Evolutionary conservation across 163 green algal genomes (phyloP).

Genomic region (Prototheca wickerhamii): DNA sequence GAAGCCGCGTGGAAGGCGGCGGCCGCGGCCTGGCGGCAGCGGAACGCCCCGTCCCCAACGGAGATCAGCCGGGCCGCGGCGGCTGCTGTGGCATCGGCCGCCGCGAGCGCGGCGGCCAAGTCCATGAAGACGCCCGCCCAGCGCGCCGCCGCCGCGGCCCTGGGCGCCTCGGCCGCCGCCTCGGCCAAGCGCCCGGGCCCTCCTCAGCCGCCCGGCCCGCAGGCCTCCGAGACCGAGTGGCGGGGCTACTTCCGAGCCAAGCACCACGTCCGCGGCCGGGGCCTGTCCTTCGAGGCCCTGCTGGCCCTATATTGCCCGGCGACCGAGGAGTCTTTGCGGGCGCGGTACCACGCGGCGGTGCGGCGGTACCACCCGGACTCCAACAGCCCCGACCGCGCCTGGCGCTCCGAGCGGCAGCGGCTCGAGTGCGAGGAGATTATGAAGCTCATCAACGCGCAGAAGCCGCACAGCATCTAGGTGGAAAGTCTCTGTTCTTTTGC

Average conservation of each 20-base stretch:
- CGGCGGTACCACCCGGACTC: conserved; percentile 21
- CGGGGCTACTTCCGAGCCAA: conserved; percentile 5
- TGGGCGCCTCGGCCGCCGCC: not conserved
- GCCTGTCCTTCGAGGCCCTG: conserved; percentile 9
- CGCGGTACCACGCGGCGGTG: conserved; percentile 11
- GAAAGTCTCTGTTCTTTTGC: no score
- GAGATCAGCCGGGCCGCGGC: conserved; percentile 2
- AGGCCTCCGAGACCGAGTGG: conserved; percentile 1
- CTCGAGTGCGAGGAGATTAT: conserved; percentile 23
- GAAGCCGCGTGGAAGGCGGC: conserved; percentile 7
- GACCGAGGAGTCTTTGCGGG: not conserved
- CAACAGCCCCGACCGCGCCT: conserved; percentile 2
- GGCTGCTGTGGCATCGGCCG: not conserved
- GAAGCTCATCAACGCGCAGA: conserved; percentile 29
- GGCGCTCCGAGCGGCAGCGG: conserved; percentile 3
- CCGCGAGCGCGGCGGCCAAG: not conserved
- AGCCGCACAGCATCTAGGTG: conserved; percentile 2
- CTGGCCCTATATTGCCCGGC: conserved; percentile 12
- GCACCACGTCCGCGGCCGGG: conserved; percentile 1
- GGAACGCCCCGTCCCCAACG: conserved; percentile 5
- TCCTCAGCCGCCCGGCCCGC: not conserved
- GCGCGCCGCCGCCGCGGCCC: not conserved
- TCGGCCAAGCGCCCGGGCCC: no score
- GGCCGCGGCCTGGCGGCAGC: conserved; percentile 11
- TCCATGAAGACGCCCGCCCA: not conserved